Percentiles rank a stretch among this genome's conserved stretches.
Evolutionary conservation across 192 early-diverging fungal species (phyloP).

Genomic region (Backusella tarrabulga): DNA sequence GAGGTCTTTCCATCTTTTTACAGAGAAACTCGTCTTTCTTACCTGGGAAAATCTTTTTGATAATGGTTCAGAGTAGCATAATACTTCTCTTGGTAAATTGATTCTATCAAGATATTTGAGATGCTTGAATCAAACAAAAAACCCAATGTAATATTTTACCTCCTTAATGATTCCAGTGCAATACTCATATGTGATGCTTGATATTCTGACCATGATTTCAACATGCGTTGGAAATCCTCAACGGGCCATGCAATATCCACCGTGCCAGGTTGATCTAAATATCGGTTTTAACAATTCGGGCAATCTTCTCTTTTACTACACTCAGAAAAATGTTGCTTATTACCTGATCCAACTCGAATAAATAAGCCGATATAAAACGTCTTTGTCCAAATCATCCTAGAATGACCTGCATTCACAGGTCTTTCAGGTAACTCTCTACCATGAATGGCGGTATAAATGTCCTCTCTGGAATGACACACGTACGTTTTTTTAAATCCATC

Average conservation of each 20-base stretch:
- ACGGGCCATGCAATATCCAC: slow-evolving; percentile 4
- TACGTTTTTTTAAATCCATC: slow-evolving; percentile 60
- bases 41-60: slow-evolving; percentile 1
- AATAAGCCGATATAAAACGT: slow-evolving; percentile 30
- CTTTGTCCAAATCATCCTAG: slow-evolving; percentile 9
- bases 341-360: slow-evolving; percentile 3
- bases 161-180: slow-evolving; percentile 2
- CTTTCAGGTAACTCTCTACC: neutral
- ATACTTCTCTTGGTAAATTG: neutral
- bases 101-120: neutral
- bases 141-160: neutral
- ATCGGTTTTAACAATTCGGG: too few relatives aligned
- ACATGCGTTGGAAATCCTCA: neutral
- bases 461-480: neutral
- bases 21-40: neutral
- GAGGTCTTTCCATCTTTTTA: neutral
- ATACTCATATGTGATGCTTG: slow-evolving; percentile 1
- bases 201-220: slow-evolving; percentile 2
- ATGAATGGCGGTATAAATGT: neutral
- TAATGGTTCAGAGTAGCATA: neutral
- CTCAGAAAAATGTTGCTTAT: neutral
- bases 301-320: neutral
- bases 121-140: too few relatives aligned
- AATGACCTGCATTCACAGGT: neutral
- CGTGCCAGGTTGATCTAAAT: slow-evolving; percentile 1